Evolutionary conservation across 345 rosid genomes (phyloP).

Genomic region (Mangifera indica): DNA sequence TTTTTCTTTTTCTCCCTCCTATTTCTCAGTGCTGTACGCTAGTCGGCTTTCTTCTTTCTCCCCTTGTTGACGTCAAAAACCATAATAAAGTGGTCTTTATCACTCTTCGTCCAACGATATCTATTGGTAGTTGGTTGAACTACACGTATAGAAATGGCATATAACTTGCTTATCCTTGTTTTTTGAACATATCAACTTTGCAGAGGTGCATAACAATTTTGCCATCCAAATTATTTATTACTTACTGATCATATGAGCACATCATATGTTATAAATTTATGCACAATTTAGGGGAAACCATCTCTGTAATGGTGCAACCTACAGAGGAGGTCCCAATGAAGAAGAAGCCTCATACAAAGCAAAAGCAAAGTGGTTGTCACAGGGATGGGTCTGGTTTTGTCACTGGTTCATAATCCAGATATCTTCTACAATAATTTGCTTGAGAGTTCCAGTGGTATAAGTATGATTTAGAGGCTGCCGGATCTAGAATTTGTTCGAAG

Average conservation of each 20-base stretch:
- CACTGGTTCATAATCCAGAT: conserved; percentile 76
- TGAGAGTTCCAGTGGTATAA: conserved; percentile 82
- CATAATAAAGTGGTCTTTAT: too few species aligned
- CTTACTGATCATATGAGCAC: background rate
- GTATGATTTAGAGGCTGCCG: conserved; percentile 57
- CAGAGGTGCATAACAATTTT: background rate
- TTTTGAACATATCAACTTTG: background rate
- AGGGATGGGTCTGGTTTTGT: conserved; percentile 83
- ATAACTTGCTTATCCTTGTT: background rate
- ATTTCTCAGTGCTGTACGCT: too few species aligned
- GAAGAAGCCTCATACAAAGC: conserved; percentile 60
- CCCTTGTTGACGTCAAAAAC: too few species aligned
- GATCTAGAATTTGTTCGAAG: conserved; percentile 11
- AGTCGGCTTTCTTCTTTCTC: too few species aligned
- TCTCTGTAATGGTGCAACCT: conserved; percentile 66
- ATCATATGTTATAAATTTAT: conserved; percentile 13
- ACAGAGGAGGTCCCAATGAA: conserved; percentile 44
- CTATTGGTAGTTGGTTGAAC: too few species aligned
- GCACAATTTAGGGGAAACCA: conserved; percentile 48
- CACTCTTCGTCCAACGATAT: too few species aligned
- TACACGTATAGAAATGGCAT: background rate
- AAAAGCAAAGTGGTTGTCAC: conserved; percentile 90
- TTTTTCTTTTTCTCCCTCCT: too few species aligned
- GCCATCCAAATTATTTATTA: background rate
- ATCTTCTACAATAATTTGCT: conserved; percentile 81